Conservation (phyloP, 2,329 filamentous ascomycete genomes). For the Grosmannia serpens region DNA sequence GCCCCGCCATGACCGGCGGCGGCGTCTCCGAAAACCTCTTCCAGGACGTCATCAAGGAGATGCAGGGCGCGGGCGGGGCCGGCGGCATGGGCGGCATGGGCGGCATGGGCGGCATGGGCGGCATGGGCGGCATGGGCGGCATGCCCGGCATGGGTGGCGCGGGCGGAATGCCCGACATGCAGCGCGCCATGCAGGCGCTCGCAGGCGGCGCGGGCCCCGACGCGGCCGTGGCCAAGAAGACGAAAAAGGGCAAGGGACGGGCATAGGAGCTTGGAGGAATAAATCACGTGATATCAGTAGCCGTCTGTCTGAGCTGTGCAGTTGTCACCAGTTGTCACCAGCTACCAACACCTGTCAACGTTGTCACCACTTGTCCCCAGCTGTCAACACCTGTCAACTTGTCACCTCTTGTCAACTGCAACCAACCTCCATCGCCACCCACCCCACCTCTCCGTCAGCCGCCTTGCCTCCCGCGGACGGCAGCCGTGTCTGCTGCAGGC, state of each 20-base stretch:
- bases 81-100: constrained; percentile 5
- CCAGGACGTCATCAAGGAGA: constrained; percentile 94
- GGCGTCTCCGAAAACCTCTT: constrained; percentile 91
- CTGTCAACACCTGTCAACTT: too few relatives aligned
- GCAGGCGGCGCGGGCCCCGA: constrained; percentile 16
- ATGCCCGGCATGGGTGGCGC: constrained; percentile 22
- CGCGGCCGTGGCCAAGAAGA: constrained; percentile 9
- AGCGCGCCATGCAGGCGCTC: constrained; percentile 6
- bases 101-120: constrained; percentile 32
- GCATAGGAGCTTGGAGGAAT: constrained; percentile 5
- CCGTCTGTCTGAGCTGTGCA: too few relatives aligned
- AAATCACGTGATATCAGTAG: too few relatives aligned
- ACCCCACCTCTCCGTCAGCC: constrained; percentile 28
- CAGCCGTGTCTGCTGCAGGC: constrained; percentile 38
- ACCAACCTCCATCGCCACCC: constrained; percentile 19
- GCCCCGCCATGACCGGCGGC: constrained; percentile 79
- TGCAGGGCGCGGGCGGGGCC: constrained; percentile 39
- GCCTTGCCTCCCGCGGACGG: constrained; percentile 38
- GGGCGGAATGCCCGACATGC: constrained; percentile 3
- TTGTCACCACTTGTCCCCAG: too few relatives aligned
- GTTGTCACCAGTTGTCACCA: too few relatives aligned
- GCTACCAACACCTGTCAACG: too few relatives aligned
- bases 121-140: constrained; percentile 42
- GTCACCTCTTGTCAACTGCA: too few relatives aligned
- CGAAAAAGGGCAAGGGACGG: constrained; percentile 20